Evolutionary conservation across 2,329 filamentous ascomycete genomes (phyloP).

Genomic region (Calycina herbarum): DNA sequence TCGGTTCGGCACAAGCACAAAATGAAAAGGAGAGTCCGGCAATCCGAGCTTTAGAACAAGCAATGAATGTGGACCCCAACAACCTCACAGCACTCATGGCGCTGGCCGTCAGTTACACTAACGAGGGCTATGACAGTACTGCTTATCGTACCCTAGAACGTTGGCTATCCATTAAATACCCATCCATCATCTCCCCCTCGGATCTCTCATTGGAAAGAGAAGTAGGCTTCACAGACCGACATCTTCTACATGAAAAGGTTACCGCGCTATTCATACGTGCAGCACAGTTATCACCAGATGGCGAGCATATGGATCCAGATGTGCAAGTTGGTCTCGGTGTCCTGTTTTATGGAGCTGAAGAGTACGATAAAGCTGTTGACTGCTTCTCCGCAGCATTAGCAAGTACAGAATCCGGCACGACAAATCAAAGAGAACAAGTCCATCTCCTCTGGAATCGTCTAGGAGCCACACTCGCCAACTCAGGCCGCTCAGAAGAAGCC

Average conservation of each 20-base stretch:
- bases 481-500: slow-evolving; percentile 88
- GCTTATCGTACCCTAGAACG: slow-evolving; percentile 95
- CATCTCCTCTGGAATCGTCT: slow-evolving; percentile 97
- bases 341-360: slow-evolving; percentile 95
- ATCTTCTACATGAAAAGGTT: slow-evolving; percentile 84
- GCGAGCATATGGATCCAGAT: slow-evolving; percentile 96
- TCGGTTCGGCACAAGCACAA: slow-evolving; percentile 91
- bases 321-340: slow-evolving; percentile 97
- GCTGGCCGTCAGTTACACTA: slow-evolving; percentile 93
- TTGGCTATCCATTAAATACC: slow-evolving; percentile 96
- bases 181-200: slow-evolving; percentile 68
- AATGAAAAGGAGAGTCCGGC: slow-evolving; percentile 98
- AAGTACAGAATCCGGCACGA: slow-evolving; percentile 77
- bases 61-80: slow-evolving; percentile 80
- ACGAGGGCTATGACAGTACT: slow-evolving; percentile 96
- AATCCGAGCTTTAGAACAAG: slow-evolving; percentile 89
- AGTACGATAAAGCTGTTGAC: slow-evolving; percentile 98
- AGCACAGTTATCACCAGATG: slow-evolving; percentile 86
- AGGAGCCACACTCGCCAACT: slow-evolving; percentile 93
- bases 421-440: slow-evolving; percentile 81
- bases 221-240: slow-evolving; percentile 90
- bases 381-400: slow-evolving; percentile 93
- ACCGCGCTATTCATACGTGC: slow-evolving; percentile 89
- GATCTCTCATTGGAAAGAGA: slow-evolving; percentile 76
- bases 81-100: slow-evolving; percentile 93